phyloP scores from a whole-genome alignment of 345 rosid genomes.

The Eucalyptus curtisii region DNA sequence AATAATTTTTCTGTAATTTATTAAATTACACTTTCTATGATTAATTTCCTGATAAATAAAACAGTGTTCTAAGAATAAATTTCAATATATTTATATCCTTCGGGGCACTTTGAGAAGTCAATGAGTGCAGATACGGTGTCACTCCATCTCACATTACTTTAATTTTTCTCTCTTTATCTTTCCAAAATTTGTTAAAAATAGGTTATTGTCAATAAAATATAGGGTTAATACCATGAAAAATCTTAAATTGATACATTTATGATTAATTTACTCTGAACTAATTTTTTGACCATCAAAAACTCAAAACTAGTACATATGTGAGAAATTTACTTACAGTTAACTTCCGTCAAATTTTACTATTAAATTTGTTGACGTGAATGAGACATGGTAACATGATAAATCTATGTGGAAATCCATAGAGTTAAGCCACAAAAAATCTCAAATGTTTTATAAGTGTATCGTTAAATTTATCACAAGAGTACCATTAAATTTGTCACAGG shows the following conservation, averaged over 20 bases:
- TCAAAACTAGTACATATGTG: rapidly evolving
- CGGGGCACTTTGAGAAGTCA: no score
- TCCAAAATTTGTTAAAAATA: not conserved
- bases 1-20: not conserved
- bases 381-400: no score
- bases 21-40: not conserved
- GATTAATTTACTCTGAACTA: rapidly evolving
- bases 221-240: no score
- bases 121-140: not conserved
- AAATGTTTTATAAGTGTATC: rapidly evolving
- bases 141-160: not conserved
- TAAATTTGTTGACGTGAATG: rapidly evolving
- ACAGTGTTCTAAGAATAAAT: not conserved
- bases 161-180: not conserved
- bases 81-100: no score
- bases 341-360: no score
- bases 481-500: rapidly evolving
- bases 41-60: not conserved
- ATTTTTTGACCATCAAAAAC: no score
- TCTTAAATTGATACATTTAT: no score
- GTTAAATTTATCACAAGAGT: no score
- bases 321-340: rapidly evolving
- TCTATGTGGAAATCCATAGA: no score
- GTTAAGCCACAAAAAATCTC: no score
- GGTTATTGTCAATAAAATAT: not conserved